Conservation (phyloP, 2,329 filamentous ascomycete species). For the Septoria linicola region DNA sequence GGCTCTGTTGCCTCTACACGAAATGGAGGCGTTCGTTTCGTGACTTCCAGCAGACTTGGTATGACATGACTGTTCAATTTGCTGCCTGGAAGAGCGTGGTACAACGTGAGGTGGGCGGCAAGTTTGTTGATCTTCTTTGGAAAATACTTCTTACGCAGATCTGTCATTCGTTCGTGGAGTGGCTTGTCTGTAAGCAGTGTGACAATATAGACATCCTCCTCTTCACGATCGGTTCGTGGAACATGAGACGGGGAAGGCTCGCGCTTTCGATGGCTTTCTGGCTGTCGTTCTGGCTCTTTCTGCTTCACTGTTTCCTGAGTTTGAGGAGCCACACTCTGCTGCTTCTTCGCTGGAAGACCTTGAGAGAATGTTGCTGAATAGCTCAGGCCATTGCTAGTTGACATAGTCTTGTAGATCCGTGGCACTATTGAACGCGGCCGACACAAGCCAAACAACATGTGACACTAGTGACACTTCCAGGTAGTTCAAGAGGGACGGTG, state of each 20-base stretch:
- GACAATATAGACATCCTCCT: conserved; percentile 45
- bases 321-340: neutral
- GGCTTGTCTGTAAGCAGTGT: conserved; percentile 44
- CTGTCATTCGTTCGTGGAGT: conserved; percentile 42
- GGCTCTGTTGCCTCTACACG: conserved; percentile 40
- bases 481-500: too few species aligned
- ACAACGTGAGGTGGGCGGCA: conserved; percentile 47
- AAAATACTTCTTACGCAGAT: conserved; percentile 44
- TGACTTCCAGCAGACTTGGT: conserved; percentile 35
- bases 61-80: conserved; percentile 40
- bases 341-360: conserved; percentile 8
- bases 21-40: conserved; percentile 38
- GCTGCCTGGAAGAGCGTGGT: conserved; percentile 47
- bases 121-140: conserved; percentile 45
- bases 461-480: neutral
- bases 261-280: neutral
- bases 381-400: conserved; percentile 7
- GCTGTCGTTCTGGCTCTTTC: neutral
- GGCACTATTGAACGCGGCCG: neutral
- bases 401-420: conserved; percentile 6
- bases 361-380: conserved; percentile 15
- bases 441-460: neutral
- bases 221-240: conserved; percentile 39
- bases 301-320: neutral
- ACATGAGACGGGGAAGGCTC: conserved; percentile 26